Conservation (phyloP, 1,284 basidiomycete genomes). For the Blastosporella zonata region DNA sequence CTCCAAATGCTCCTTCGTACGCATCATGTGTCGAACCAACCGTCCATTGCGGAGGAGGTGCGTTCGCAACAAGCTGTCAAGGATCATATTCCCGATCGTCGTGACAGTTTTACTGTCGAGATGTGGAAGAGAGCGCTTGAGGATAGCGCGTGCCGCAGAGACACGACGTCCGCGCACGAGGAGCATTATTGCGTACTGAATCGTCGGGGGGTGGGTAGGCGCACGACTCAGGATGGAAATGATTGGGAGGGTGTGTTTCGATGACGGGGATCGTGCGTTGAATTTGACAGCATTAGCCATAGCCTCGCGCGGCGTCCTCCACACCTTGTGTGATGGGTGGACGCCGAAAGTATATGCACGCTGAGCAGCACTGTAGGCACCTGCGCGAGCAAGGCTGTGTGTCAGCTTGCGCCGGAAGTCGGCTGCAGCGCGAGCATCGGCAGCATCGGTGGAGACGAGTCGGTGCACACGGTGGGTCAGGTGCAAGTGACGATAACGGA, state of each 20-base stretch:
- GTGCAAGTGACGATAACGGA: conserved; percentile 29
- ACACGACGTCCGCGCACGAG: conserved; percentile 35
- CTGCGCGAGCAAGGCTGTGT: conserved; percentile 23
- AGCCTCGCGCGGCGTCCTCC: conserved; percentile 20
- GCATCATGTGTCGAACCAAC: conserved; percentile 40
- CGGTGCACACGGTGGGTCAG: conserved; percentile 28
- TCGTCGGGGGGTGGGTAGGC: conserved; percentile 20
- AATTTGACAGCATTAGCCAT: conserved; percentile 22
- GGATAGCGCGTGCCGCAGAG: conserved; percentile 41
- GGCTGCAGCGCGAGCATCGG: conserved; percentile 10
- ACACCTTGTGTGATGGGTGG: neutral
- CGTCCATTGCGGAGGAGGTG: conserved; percentile 37
- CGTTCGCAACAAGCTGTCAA: conserved; percentile 41
- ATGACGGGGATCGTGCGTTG: conserved; percentile 17
- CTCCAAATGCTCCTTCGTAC: conserved; percentile 38
- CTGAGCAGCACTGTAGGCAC: conserved; percentile 26
- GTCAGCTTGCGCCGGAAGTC: conserved; percentile 25
- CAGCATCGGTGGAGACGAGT: conserved; percentile 18
- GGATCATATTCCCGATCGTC: conserved; percentile 50
- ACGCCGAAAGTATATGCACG: conserved; percentile 13
- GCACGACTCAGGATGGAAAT: conserved; percentile 20
- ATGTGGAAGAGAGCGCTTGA: conserved; percentile 26
- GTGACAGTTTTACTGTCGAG: conserved; percentile 36
- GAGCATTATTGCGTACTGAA: conserved; percentile 31
- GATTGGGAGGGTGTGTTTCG: conserved; percentile 19